Conservation (phyloP, 2,329 filamentous ascomycete genomes). For the Diplodia seriata region DNA sequence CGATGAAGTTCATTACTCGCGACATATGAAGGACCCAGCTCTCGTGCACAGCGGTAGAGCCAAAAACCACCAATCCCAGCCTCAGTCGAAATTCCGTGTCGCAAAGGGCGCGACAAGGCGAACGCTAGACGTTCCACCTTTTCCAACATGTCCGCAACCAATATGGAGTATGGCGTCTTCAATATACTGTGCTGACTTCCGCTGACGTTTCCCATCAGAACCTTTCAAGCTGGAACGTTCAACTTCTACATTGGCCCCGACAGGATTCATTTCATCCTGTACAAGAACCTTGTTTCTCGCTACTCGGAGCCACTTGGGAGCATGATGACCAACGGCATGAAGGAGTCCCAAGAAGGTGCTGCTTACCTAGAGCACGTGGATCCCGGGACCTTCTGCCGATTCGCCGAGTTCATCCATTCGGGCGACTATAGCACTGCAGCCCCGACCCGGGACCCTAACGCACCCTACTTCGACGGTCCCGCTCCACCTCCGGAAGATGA, state of each 20-base stretch:
- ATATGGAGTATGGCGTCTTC: background rate
- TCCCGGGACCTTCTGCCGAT: background rate
- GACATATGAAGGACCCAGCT: background rate
- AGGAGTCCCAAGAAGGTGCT: background rate
- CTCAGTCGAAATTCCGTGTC: background rate
- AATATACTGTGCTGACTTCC: background rate
- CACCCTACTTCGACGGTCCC: no score
- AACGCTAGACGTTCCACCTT: no score
- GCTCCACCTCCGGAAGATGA: background rate
- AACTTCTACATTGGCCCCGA: conserved; percentile 14
- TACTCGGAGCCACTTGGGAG: background rate
- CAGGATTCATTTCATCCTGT: background rate
- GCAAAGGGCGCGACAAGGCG: no score
- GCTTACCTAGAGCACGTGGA: conserved; percentile 11
- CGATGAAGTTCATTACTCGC: background rate
- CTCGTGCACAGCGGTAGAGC: no score
- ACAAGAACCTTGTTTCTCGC: conserved; percentile 16
- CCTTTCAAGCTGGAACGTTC: conserved; percentile 8
- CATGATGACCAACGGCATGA: conserved; percentile 25
- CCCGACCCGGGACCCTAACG: background rate
- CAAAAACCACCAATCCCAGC: no score
- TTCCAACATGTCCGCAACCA: background rate
- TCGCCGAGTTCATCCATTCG: conserved; percentile 10
- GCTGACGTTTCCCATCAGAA: background rate
- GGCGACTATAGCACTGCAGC: conserved; percentile 9